Conservation (phyloP, 352 stramenopile species). For the Pythium brassicae region DNA sequence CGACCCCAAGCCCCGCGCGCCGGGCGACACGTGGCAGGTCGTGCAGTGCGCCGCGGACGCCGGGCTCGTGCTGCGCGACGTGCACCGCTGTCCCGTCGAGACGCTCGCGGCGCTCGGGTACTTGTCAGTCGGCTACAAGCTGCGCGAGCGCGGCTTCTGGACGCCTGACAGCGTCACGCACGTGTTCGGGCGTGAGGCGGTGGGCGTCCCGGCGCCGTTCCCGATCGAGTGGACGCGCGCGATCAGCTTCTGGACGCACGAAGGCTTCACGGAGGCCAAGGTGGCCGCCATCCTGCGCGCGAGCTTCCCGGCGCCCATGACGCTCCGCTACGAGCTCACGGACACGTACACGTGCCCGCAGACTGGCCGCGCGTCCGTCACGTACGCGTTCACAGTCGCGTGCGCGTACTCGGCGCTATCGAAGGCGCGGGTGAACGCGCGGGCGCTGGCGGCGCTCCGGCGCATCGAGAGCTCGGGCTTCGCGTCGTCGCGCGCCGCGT, state of each 20-base stretch:
- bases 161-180: conserved; percentile 61
- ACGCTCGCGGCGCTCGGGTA: conserved; percentile 60
- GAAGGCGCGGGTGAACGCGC: conserved; percentile 46
- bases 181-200: conserved; percentile 54
- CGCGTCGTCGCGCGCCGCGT: conserved; percentile 45
- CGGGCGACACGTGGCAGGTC: conserved; percentile 81
- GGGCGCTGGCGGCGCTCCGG: conserved; percentile 28
- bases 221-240: conserved; percentile 60
- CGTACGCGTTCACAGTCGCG: conserved; percentile 49
- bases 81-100: conserved; percentile 63
- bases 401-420: conserved; percentile 34
- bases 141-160: conserved; percentile 71
- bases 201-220: conserved; percentile 35
- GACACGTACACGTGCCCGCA: conserved; percentile 58
- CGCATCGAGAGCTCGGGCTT: conserved; percentile 51
- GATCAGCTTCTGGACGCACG: conserved; percentile 74
- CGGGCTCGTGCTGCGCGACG: conserved; percentile 49
- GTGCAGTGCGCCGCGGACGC: conserved; percentile 55
- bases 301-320: conserved; percentile 43
- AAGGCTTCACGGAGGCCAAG: conserved; percentile 54
- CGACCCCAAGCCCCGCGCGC: conserved; percentile 49
- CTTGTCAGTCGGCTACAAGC: conserved; percentile 76
- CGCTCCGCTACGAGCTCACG: conserved; percentile 29
- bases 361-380: conserved; percentile 48
- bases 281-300: conserved; percentile 31